These are phyloP conservation scores for Aspergillus homomorphus DNA, from an alignment of 495 filamentous ascomycete genomes.

Conservation along the genomic window DNA sequence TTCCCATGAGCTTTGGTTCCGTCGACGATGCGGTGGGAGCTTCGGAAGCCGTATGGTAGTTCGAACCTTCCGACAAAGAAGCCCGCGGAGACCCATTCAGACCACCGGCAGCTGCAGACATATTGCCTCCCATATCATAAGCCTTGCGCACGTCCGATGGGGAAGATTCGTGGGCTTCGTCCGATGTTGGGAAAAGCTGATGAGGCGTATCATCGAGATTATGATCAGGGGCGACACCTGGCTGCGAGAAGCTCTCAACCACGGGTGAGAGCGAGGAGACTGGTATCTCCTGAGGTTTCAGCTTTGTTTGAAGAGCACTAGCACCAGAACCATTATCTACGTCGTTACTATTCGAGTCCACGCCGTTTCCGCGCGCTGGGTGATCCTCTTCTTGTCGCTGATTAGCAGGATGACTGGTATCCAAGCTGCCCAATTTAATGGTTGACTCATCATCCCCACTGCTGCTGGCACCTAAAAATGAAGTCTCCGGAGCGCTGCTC, in stretches of 20 bases:
- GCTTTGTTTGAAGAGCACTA: constrained; percentile 22
- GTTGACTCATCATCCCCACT: constrained; percentile 47
- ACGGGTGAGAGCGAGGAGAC: constrained; percentile 29
- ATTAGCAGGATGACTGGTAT: constrained; percentile 21
- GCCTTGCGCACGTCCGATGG: constrained; percentile 43
- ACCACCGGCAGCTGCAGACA: constrained; percentile 43
- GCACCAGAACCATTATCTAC: constrained; percentile 5
- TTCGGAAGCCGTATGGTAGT: constrained; percentile 50
- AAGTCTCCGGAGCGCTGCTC: constrained; percentile 34
- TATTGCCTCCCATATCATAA: constrained; percentile 23
- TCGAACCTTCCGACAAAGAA: constrained; percentile 41
- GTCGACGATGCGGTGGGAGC: constrained; percentile 35
- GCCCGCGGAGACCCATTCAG: constrained; percentile 31
- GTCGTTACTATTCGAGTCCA: not conserved
- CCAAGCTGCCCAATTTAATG: constrained; percentile 18
- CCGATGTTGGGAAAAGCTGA: constrained; percentile 24
- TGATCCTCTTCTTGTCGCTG: constrained; percentile 8
- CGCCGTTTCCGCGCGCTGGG: constrained; percentile 8
- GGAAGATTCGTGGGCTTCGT: constrained; percentile 22
- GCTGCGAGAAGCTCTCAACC: constrained; percentile 31
- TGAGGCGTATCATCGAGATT: constrained; percentile 21
- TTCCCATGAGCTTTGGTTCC: constrained; percentile 23
- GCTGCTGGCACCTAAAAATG: constrained; percentile 47
- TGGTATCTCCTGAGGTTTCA: constrained; percentile 17
- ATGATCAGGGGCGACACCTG: constrained; percentile 15